Evolutionary conservation across 352 stramenopile genomes (phyloP).

Genomic region (Pythium insidiosum): DNA sequence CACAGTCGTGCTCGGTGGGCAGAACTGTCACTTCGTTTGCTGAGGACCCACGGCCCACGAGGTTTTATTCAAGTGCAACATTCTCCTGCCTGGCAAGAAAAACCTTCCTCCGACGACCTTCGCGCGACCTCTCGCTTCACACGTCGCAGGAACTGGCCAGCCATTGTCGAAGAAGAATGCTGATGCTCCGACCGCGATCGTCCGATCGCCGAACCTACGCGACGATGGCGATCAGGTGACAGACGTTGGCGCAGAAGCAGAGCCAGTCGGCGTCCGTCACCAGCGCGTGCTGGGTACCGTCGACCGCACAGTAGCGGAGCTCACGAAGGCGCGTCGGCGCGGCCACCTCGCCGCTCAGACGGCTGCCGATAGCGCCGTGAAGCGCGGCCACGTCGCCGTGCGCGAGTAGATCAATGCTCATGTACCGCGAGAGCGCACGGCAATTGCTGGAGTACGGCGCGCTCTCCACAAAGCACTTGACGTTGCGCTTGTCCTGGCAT

Average conservation of each 20-base stretch:
- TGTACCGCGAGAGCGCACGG: constrained; percentile 17
- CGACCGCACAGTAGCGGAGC: too few species aligned
- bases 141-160: not conserved
- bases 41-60: not conserved
- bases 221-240: constrained; percentile 37
- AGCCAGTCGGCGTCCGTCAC: constrained; percentile 29
- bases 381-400: too few species aligned
- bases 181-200: too few species aligned
- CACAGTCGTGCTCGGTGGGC: too few species aligned
- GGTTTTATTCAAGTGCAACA: not conserved
- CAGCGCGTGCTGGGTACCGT: constrained; percentile 16
- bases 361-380: constrained; percentile 7
- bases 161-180: not conserved
- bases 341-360: constrained; percentile 12
- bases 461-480: too few species aligned
- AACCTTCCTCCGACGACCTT: not conserved
- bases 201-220: not conserved
- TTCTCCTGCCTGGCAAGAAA: not conserved
- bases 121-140: not conserved
- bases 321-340: constrained; percentile 27
- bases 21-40: too few species aligned
- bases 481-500: constrained; percentile 60
- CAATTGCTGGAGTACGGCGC: constrained; percentile 26
- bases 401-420: constrained; percentile 8
- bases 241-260: constrained; percentile 59